phyloP scores from a whole-genome alignment of 179 eudicot genomes.

The Spinacia oleracea region DNA sequence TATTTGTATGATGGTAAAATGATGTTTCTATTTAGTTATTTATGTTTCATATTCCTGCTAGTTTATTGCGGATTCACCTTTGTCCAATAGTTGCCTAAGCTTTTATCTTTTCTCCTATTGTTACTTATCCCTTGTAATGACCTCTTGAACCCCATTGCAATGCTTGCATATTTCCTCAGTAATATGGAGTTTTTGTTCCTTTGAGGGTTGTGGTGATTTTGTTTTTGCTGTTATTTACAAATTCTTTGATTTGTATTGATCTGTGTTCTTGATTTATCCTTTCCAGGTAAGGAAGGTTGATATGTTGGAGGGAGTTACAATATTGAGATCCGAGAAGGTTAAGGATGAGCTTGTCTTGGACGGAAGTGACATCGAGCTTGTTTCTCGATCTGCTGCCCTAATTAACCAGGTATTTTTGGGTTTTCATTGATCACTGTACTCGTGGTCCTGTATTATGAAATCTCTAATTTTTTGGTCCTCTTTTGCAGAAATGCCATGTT shows the following conservation, averaged over 20 bases:
- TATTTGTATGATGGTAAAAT: too few species aligned
- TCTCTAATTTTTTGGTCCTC: neutral
- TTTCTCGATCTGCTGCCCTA: constrained; percentile 52
- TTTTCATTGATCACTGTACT: neutral
- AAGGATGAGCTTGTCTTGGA: constrained; percentile 76
- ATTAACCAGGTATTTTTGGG: constrained; percentile 39
- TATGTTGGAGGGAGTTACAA: constrained; percentile 67
- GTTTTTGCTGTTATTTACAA: neutral
- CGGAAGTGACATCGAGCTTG: constrained; percentile 70
- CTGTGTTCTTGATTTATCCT: neutral
- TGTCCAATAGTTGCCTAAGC: too few species aligned
- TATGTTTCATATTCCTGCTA: too few species aligned
- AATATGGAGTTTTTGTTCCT: too few species aligned
- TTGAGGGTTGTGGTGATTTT: neutral
- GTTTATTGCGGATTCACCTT: too few species aligned
- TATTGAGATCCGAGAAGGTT: constrained; percentile 64
- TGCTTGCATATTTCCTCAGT: too few species aligned
- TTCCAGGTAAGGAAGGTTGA: constrained; percentile 72
- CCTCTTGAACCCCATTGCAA: too few species aligned
- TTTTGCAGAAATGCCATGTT: constrained; percentile 47
- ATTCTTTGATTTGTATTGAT: neutral
- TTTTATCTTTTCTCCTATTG: too few species aligned
- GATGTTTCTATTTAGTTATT: too few species aligned
- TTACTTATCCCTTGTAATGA: too few species aligned
- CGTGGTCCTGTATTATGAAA: neutral